Evolutionary conservation across 257 asterid genomes (phyloP), one percentile per base, ranked within the genome.

Genomic region (Primulina huaijiensis): DNA sequence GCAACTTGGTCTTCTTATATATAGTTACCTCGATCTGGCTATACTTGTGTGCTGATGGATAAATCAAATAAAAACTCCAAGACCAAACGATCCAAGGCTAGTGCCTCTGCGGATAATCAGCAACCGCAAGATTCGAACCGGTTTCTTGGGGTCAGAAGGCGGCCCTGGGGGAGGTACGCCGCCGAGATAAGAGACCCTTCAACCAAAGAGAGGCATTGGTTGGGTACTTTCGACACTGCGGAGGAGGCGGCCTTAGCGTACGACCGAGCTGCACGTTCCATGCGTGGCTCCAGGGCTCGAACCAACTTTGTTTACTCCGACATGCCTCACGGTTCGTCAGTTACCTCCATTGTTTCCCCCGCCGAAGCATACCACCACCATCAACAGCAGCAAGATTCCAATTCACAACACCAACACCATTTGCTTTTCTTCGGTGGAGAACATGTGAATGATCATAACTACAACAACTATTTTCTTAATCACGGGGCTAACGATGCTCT

Each of bases 91-190:
- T 50, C 57, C 20, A 85, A 79, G 69, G 76, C 78, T 8, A 60
- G 14, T 25, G 57, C 57, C 57, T 83, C 78, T 60, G 74, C 78
- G 16, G 61, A n/a, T 35, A 64, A 70, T 30, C 70, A 65, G 55
- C 74, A 61, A 37, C 81, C 69, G 30, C 79, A 70, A 34, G 60
- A 68, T 34, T 27, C 78, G 30, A 78, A 64, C 80, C 56, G 95
- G 75, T 91, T 82, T 57, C 87, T 91, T 0, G 97, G 97, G 0
- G 97, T 90, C 1, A 50, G 97, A 46, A 65, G 96, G 59, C 84
- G 97, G 68, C 97, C 97, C 0, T 89, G 97, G 97, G 97, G 97
- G 27, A 53, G 97, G 53, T 90, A 90, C 52, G 97, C 97, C 0
- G 92, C 97, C 1, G 96, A 90, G 74, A 90, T 90, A 76, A 75